These are phyloP conservation scores for Leishmania mexicana DNA, from an alignment of 208 protist genomes.

Conservation along the genomic window DNA sequence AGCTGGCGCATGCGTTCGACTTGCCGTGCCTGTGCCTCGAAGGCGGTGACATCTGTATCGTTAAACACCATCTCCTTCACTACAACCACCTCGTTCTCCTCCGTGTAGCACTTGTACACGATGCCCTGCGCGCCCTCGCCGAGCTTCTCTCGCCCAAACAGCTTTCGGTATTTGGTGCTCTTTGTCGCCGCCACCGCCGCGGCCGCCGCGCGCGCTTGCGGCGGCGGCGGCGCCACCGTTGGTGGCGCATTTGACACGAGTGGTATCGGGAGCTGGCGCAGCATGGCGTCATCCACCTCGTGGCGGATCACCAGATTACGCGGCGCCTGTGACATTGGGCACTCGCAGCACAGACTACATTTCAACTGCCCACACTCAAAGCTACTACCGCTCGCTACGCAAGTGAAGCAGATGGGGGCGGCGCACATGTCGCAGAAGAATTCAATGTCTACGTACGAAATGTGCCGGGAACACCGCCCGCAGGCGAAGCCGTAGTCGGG, in stretches of 20 bases:
- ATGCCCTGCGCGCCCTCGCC: conserved; percentile 82
- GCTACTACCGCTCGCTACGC: conserved; percentile 38
- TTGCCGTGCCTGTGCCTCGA: conserved; percentile 56
- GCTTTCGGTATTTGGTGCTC: conserved; percentile 51
- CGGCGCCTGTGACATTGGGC: conserved; percentile 36
- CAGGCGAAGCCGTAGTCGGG: conserved; percentile 40
- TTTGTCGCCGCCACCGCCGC: conserved; percentile 9
- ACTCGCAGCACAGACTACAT: conserved; percentile 62
- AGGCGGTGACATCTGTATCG: conserved; percentile 33
- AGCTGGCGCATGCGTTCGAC: conserved; percentile 72
- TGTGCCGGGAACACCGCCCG: conserved; percentile 41
- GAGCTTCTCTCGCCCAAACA: conserved; percentile 47
- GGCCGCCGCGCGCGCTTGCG: conserved; percentile 17
- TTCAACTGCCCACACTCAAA: conserved; percentile 80
- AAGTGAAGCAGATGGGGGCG: conserved; percentile 56
- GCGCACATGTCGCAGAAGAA: conserved; percentile 75
- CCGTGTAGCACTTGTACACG: conserved; percentile 78
- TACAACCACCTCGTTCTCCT: conserved; percentile 75
- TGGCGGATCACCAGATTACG: conserved; percentile 22
- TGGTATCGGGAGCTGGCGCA: conserved; percentile 23
- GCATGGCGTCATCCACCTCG: conserved; percentile 20
- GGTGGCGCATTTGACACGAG: conserved; percentile 15
- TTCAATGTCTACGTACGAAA: conserved; percentile 25
- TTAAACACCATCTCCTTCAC: conserved; percentile 83
- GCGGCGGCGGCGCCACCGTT: conserved; percentile 4